phyloP scores from a whole-genome alignment of 2,329 filamentous ascomycete genomes.

The Diaporthe vexans region DNA sequence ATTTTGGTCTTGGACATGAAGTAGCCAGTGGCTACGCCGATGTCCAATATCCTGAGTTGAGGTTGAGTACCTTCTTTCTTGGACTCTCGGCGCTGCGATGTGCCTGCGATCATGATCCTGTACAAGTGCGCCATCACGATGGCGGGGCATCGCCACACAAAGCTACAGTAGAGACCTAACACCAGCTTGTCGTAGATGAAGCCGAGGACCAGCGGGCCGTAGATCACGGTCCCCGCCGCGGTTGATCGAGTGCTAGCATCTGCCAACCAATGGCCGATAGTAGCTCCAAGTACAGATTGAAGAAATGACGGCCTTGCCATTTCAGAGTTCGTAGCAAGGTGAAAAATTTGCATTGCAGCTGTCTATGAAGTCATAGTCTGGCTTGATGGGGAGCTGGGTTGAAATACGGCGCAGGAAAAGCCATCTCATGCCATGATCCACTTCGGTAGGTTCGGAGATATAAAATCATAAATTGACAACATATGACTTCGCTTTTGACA shows the following conservation, averaged over 20 bases:
- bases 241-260: conserved; percentile 3
- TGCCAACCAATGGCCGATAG: background rate
- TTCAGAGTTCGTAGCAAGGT: background rate
- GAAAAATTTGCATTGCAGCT: no score
- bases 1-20: background rate
- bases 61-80: conserved; percentile 1
- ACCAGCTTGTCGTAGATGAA: conserved; percentile 8
- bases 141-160: conserved; percentile 8
- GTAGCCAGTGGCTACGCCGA: conserved; percentile 8
- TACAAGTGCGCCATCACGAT: conserved; percentile 4
- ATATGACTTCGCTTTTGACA: background rate
- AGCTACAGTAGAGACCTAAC: conserved; percentile 2
- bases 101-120: background rate
- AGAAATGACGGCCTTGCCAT: background rate
- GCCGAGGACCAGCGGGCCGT: background rate
- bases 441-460: background rate
- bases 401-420: background rate
- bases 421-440: no score
- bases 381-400: background rate
- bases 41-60: conserved; percentile 17
- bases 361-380: background rate
- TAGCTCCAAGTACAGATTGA: background rate
- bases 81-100: conserved; percentile 1
- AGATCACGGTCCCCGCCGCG: background rate
- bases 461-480: background rate